These are phyloP conservation scores for Lycium barbarum DNA, from an alignment of 257 asterid species.

Conservation along the genomic window DNA sequence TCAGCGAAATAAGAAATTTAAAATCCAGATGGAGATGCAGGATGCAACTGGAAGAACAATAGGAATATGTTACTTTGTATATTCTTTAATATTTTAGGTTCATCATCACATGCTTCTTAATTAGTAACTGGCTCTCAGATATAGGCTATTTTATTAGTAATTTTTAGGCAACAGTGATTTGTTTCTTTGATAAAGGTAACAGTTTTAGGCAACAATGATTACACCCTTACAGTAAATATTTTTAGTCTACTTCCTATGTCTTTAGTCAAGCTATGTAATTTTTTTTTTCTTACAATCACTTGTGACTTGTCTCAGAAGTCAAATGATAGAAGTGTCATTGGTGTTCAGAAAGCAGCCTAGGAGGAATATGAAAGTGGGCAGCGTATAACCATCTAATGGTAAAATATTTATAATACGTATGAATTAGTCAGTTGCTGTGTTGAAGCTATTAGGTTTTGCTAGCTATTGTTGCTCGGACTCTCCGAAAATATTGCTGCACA, in stretches of 20 bases:
- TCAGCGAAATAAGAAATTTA: background rate
- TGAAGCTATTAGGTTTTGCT: background rate
- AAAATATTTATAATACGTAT: background rate
- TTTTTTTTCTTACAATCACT: background rate
- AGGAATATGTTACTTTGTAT: background rate
- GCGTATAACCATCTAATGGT: background rate
- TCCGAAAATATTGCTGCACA: background rate
- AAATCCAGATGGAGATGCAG: background rate
- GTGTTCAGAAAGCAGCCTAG: background rate
- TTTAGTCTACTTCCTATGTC: background rate
- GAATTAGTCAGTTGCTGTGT: background rate
- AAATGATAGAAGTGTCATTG: slow-evolving; percentile 6
- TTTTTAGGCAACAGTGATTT: background rate
- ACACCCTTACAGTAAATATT: background rate
- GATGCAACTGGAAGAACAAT: slow-evolving; percentile 14
- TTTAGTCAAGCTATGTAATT: background rate
- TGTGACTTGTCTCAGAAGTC: slow-evolving; percentile 1
- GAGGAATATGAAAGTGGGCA: slow-evolving; percentile 20
- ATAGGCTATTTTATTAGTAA: background rate
- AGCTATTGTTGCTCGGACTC: background rate
- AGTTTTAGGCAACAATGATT: background rate
- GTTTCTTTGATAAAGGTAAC: no score
- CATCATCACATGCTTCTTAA: background rate
- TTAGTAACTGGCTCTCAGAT: slow-evolving; percentile 3
- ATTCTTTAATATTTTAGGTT: background rate